Conservation (phyloP, 257 asterid genomes). For the Asclepias syriaca region DNA sequence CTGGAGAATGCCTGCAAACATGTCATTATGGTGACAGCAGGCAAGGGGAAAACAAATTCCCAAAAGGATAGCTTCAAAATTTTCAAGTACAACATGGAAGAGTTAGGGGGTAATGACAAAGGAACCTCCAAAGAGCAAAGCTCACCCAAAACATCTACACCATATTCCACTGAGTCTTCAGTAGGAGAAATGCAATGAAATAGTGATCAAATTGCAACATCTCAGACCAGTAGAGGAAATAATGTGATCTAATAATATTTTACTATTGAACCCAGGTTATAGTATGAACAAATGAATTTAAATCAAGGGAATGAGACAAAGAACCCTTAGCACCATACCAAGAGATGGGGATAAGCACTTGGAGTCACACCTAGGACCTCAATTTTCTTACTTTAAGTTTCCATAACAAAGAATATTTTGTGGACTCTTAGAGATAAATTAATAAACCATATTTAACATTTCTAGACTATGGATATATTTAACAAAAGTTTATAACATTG, state of each 20-base stretch:
- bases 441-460: not conserved
- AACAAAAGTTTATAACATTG: not conserved
- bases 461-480: not conserved
- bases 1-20: constrained; percentile 76
- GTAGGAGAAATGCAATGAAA: not conserved
- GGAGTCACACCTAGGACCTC: not conserved
- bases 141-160: not conserved
- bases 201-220: not conserved
- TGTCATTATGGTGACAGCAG: not conserved
- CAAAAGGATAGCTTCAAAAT: not conserved
- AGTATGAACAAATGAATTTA: not conserved
- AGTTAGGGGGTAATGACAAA: not conserved
- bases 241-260: not conserved
- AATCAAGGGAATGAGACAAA: not conserved
- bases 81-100: not conserved
- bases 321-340: not conserved
- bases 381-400: not conserved
- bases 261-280: not conserved
- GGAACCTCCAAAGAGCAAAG: not conserved
- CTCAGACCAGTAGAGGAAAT: not conserved
- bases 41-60: not conserved
- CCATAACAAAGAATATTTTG: not conserved
- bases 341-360: not conserved
- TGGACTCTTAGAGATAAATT: not conserved
- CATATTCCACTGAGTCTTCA: not conserved